Percentiles rank a stretch among this genome's conserved stretches.
phyloP scores from a whole-genome alignment of 2,329 filamentous ascomycete species.

The Phialocephala sp. region DNA sequence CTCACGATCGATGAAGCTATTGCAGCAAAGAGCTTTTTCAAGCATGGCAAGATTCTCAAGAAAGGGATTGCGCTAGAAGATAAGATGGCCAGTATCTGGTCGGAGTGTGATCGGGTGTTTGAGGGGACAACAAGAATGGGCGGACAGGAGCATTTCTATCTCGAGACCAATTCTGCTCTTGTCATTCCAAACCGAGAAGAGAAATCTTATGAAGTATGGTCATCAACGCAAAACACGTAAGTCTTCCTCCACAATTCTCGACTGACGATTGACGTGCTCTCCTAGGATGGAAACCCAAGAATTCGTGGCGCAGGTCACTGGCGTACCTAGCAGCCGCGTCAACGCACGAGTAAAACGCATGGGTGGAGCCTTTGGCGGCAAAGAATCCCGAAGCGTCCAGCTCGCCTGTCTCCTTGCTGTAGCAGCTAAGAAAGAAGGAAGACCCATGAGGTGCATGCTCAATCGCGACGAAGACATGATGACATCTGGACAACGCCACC shows the following conservation, averaged over 20 bases:
- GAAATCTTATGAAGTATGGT: conserved; percentile 91
- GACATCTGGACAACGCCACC: conserved; percentile 88
- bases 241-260: neutral
- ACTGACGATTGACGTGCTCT: neutral
- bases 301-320: conserved; percentile 82
- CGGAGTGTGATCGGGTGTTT: conserved; percentile 54
- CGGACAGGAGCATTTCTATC: conserved; percentile 95
- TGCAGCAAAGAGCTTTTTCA: conserved; percentile 82
- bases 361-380: conserved; percentile 92
- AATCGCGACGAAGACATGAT: conserved; percentile 95
- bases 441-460: conserved; percentile 90
- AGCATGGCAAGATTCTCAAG: conserved; percentile 80
- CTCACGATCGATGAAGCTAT: conserved; percentile 95
- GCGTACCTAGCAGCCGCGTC: conserved; percentile 85
- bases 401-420: conserved; percentile 82
- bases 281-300: conserved; percentile 78
- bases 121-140: conserved; percentile 83
- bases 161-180: conserved; percentile 87
- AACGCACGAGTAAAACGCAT: conserved; percentile 90
- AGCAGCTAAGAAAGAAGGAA: conserved; percentile 81
- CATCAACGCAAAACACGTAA: conserved; percentile 84
- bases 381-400: conserved; percentile 85
- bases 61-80: conserved; percentile 79
- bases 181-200: conserved; percentile 88
- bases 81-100: conserved; percentile 34